Evolutionary conservation across 2,329 filamentous ascomycete species (phyloP).

Genomic region (Sporothrix brunneoviolacea): DNA sequence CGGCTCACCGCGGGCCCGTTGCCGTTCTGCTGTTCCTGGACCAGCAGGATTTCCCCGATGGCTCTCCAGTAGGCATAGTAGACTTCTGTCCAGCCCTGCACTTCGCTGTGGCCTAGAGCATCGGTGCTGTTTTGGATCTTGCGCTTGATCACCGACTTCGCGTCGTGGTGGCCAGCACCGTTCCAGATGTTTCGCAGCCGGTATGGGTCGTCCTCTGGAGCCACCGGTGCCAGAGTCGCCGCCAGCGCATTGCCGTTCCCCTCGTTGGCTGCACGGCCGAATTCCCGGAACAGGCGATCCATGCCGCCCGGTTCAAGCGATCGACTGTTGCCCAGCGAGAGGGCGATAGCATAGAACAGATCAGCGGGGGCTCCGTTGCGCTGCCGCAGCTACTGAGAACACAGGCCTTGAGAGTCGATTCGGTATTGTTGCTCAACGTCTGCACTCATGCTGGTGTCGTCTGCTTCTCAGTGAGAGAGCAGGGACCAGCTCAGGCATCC

Average conservation of each 20-base stretch:
- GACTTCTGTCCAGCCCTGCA: conserved; percentile 78
- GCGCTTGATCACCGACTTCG: conserved; percentile 64
- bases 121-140: conserved; percentile 58
- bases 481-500: too few relatives aligned
- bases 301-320: conserved; percentile 39
- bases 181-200: conserved; percentile 65
- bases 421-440: too few relatives aligned
- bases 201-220: conserved; percentile 54
- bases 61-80: conserved; percentile 81
- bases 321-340: too few relatives aligned
- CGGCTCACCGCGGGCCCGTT: neutral
- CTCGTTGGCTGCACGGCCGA: conserved; percentile 58
- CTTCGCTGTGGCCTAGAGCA: conserved; percentile 58
- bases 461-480: too few relatives aligned
- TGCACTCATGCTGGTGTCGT: too few relatives aligned
- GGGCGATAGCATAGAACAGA: neutral
- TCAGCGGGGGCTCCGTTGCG: too few relatives aligned
- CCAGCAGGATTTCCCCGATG: conserved; percentile 62
- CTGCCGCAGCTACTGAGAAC: too few relatives aligned
- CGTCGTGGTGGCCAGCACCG: conserved; percentile 59
- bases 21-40: conserved; percentile 21
- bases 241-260: conserved; percentile 68
- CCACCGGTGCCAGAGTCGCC: conserved; percentile 64
- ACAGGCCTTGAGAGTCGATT: too few relatives aligned
- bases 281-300: conserved; percentile 68